phyloP scores from a whole-genome alignment of 2,329 filamentous ascomycete species.

The Fusarium scirpi region DNA sequence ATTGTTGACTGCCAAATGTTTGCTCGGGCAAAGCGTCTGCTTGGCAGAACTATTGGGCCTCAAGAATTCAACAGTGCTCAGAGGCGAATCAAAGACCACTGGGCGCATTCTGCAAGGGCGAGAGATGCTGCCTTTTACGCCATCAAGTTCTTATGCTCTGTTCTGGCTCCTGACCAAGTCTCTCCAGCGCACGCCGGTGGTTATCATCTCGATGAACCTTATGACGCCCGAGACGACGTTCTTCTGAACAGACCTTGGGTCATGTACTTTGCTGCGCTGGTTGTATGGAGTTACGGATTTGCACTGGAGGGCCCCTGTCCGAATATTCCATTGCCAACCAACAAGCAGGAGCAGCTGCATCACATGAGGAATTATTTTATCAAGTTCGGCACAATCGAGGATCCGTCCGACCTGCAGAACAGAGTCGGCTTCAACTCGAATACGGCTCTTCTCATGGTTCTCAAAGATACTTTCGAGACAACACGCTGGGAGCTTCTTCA shows the following conservation, averaged over 20 bases:
- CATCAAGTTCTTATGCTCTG: slow-evolving; percentile 86
- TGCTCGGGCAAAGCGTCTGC: slow-evolving; percentile 84
- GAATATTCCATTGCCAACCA: slow-evolving; percentile 63
- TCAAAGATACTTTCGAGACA: slow-evolving; percentile 82
- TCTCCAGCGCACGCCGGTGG: slow-evolving; percentile 54
- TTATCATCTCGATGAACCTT: slow-evolving; percentile 64
- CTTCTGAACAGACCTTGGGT: slow-evolving; percentile 95
- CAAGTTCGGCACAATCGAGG: slow-evolving; percentile 76
- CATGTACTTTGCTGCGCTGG: slow-evolving; percentile 89
- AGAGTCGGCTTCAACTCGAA: slow-evolving; percentile 85
- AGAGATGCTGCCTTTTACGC: slow-evolving; percentile 94
- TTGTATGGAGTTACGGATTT: slow-evolving; percentile 96
- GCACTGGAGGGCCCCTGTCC: slow-evolving; percentile 85
- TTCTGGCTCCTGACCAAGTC: slow-evolving; percentile 70
- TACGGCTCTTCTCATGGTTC: slow-evolving; percentile 81
- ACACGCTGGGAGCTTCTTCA: slow-evolving; percentile 93
- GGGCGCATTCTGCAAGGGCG: slow-evolving; percentile 89
- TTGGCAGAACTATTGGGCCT: slow-evolving; percentile 85
- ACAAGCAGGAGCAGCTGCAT: slow-evolving; percentile 73
- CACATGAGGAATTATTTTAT: slow-evolving; percentile 86
- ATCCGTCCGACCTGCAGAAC: slow-evolving; percentile 81
- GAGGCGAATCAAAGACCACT: slow-evolving; percentile 85
- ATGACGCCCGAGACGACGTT: slow-evolving; percentile 88
- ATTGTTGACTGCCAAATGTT: slow-evolving; percentile 98
- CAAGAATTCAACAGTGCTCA: slow-evolving; percentile 84